Evolutionary conservation across 2,329 filamentous ascomycete species (phyloP), one percentile per base, ranked within the genome.

Genomic region (Fusarium fujikuroi): DNA sequence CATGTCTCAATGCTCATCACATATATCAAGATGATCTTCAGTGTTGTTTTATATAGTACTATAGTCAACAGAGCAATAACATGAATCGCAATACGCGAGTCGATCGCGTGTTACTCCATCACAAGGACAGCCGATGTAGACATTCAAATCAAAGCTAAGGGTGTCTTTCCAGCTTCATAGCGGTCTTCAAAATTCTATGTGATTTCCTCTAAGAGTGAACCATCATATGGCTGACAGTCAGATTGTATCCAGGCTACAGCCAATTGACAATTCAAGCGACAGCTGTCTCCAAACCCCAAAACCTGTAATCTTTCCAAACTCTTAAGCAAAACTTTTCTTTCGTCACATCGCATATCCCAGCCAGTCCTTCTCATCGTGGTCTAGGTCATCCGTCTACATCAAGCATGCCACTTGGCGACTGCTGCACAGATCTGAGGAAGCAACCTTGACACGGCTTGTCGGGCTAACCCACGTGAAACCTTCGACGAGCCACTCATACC

Each of bases 401-500:
- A 93, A 81, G 78, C 92, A 94, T 2, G 91, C 92, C 70, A 92
- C 88, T 80, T 91, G 90, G 63, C 89, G 87, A 79, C 91, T 93
- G 76, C 89, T 93, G 77, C 92, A 92, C 75, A 93, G 80, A 58
- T 92, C 91, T 50, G 90, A 92, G 53, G 86, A 85, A 9, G 86
- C 91, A 23, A 94, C 84, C 82, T 92, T 92, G 81, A 93, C 86
- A 62, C 91, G 85, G 74, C 86, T 85, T 43, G 87, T 85, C n/a
- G 87, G 87, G 2, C 88, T 88, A 56, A 89, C 83, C 85, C 89
- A 91, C 25, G 87, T 88, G 81, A 92, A 98, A 16, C 93, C 93
- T 81, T 98, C 96, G 5, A 98, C 92, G 69, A 96, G 87, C 96
- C 96, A 99, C 81, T 99, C 96, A 81, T 99, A 99, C 97, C 96